Base-by-base conservation (phyloP, 345 rosid species). In the Populus davidiana region DNA sequence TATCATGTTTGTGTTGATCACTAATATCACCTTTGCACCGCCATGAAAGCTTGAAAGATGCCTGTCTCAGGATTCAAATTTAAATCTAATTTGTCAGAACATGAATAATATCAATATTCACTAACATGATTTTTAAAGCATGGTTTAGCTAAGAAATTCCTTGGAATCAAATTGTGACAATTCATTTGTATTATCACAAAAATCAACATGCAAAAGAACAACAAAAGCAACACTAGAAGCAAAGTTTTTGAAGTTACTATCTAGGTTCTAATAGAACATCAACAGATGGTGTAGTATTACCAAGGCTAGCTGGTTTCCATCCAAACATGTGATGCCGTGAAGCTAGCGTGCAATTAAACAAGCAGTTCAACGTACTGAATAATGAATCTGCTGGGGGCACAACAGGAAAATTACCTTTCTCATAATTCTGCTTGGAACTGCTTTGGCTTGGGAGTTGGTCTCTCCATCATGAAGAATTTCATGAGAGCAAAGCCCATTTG, bases 31-130 rank as follows among this genome's bases (percentile, higher is more conserved):
- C 97, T 75, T 91, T 92, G 86, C 94, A 92, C 56, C 94, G 83
- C 99, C 99, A 96, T 71, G 97, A 86, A 72, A 96, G 99, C 77
- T 96, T 96, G 82, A 96, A 96, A 29, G 98, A 90, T 80, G 99
- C 99, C 99, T 96, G 88, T 77, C 56, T 16, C 85, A 80, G 33
- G 70, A 81, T 71, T 85, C 27, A 72, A 78, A 71, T 67, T 77
- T 69, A 35, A 49, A 31, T 61, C 59, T 47, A 70, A 81, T 68
- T 69, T 62, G 13, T 70, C 67, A 27, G 23, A n/a, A 38, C 56
- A 67, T 44, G 70, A 49, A 68, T 43, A 41, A 17, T 3, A 25
- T 81, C 52, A 17, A 23, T 38, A 65, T 70, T 73, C 73, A 52
- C 31, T n/a, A 66, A 29, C n/a, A 35, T 5, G 49, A 38, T 31